Evolutionary conservation across 2,329 filamentous ascomycete species (phyloP).

Genomic region (Gremmenia infestans): DNA sequence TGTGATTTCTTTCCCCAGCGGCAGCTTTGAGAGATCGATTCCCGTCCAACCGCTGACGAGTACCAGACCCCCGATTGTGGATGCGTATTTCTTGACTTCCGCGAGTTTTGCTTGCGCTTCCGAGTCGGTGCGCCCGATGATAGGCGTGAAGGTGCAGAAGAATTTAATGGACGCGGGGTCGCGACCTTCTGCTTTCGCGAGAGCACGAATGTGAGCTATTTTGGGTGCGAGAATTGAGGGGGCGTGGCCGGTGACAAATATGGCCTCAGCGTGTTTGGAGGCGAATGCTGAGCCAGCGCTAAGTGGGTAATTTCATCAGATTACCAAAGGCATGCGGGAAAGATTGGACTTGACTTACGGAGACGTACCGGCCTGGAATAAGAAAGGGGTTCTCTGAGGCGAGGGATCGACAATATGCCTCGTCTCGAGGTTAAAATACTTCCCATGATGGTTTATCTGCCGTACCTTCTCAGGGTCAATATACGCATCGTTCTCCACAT

Average conservation of each 20-base stretch:
- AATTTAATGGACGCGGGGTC: constrained; percentile 61
- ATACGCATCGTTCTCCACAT: constrained; percentile 13
- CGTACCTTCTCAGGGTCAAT: constrained; percentile 56
- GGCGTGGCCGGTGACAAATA: constrained; percentile 62
- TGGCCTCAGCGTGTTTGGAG: constrained; percentile 63
- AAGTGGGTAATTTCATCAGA: not conserved
- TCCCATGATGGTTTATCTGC: constrained; percentile 60
- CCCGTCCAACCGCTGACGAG: constrained; percentile 71
- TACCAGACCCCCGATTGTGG: constrained; percentile 60
- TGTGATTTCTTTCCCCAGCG: constrained; percentile 52
- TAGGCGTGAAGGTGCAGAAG: constrained; percentile 58
- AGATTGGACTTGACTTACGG: constrained; percentile 40
- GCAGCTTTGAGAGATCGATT: constrained; percentile 55
- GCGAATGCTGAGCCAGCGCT: constrained; percentile 62
- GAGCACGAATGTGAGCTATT: constrained; percentile 55
- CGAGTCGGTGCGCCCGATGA: constrained; percentile 60
- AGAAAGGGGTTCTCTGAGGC: constrained; percentile 63
- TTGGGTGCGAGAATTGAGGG: constrained; percentile 55
- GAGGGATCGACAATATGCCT: constrained; percentile 61
- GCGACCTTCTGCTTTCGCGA: constrained; percentile 49
- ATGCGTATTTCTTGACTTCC: constrained; percentile 57
- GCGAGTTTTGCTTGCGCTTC: constrained; percentile 60
- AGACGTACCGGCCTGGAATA: constrained; percentile 66
- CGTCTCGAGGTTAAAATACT: constrained; percentile 57
- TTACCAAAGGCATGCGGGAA: constrained; percentile 34